Percentiles rank a stretch among this genome's conserved stretches.
phyloP scores from a whole-genome alignment of 257 asterid species.

The Hygrophila difformis region DNA sequence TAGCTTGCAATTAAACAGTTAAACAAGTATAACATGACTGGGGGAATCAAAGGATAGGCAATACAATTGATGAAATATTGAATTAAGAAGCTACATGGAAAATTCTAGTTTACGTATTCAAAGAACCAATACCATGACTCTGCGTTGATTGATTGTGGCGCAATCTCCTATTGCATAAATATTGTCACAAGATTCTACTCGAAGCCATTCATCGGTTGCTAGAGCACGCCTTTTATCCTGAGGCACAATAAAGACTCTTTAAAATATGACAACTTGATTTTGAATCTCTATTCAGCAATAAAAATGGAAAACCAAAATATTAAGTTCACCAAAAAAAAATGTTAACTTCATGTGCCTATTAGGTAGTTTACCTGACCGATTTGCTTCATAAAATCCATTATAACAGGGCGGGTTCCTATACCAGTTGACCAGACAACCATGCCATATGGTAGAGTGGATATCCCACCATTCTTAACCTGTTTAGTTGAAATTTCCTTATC shows the following conservation, averaged over 20 bases:
- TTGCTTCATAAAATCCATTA: conserved; percentile 77
- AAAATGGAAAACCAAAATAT: conserved; percentile 11
- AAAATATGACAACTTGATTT: conserved; percentile 1
- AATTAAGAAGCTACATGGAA: too few relatives aligned
- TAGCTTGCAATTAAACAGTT: conserved; percentile 5
- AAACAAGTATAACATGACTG: background rate
- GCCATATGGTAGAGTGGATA: conserved; percentile 77
- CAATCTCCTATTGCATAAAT: conserved; percentile 88
- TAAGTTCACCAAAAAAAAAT: too few relatives aligned
- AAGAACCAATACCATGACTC: conserved; percentile 57
- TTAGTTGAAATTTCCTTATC: conserved; percentile 75
- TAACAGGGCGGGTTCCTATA: conserved; percentile 91
- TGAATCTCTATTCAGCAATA: conserved; percentile 5
- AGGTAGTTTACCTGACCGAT: conserved; percentile 77
- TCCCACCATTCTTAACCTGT: conserved; percentile 57
- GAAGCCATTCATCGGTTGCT: conserved; percentile 93
- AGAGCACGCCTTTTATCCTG: conserved; percentile 78
- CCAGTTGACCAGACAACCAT: conserved; percentile 99
- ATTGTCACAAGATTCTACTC: conserved; percentile 64
- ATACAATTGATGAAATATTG: too few relatives aligned
- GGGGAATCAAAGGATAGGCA: background rate
- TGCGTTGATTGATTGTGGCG: conserved; percentile 91
- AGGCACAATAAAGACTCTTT: conserved; percentile 10
- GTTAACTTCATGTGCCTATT: conserved; percentile 8
- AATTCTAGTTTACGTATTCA: background rate